These are phyloP conservation scores for Aspergillus biplanus DNA, from an alignment of 495 filamentous ascomycete species.

Conservation along the genomic window DNA sequence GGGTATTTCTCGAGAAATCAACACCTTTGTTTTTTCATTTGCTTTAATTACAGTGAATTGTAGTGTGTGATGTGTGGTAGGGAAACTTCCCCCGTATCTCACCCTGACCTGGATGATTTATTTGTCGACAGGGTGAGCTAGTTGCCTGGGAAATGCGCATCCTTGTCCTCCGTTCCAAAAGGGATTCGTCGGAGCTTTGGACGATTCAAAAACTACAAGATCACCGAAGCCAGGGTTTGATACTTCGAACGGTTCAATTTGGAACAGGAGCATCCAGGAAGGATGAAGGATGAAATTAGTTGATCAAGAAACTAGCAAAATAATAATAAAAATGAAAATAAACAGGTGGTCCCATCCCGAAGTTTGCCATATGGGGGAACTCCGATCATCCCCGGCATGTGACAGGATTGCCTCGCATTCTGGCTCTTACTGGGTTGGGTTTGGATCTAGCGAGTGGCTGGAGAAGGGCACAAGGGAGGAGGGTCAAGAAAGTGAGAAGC, in stretches of 20 bases:
- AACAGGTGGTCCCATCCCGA: not conserved
- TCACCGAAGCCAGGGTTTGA: too few relatives aligned
- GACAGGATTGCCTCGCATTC: slow-evolving; percentile 10
- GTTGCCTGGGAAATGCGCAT: slow-evolving; percentile 2
- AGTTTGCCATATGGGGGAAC: not conserved
- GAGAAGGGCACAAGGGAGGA: slow-evolving; percentile 1
- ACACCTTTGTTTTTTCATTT: too few relatives aligned
- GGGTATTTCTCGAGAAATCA: too few relatives aligned
- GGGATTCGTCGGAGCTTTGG: slow-evolving; percentile 3
- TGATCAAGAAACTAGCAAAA: too few relatives aligned
- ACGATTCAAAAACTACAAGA: not conserved
- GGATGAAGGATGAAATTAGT: not conserved
- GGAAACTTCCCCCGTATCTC: not conserved
- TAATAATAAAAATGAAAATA: not conserved
- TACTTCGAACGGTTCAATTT: not conserved
- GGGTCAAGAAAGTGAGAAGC: not conserved
- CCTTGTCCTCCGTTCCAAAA: not conserved
- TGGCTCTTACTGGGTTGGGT: slow-evolving; percentile 8
- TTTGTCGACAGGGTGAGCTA: slow-evolving; percentile 4
- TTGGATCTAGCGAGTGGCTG: slow-evolving; percentile 11
- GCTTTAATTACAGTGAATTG: not conserved
- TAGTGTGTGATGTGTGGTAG: not conserved
- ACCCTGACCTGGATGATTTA: not conserved
- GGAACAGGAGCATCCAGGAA: not conserved
- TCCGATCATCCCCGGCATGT: slow-evolving; percentile 14